phyloP scores from a whole-genome alignment of 371 early-diverging fungal species.

The Basidiobolus meristosporus region DNA sequence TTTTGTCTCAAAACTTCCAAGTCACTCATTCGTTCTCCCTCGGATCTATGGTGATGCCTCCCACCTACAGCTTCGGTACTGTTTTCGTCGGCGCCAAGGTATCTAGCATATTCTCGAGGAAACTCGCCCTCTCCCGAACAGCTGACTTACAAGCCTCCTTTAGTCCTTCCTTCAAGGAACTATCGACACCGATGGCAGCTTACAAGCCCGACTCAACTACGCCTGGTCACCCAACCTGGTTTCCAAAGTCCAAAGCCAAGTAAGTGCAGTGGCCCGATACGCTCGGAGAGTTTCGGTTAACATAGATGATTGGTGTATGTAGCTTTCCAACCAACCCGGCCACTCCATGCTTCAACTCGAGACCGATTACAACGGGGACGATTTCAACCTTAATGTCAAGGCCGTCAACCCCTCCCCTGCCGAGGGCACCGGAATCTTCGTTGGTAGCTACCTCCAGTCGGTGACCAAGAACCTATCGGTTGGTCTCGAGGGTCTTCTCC shows the following conservation, averaged over 20 bases:
- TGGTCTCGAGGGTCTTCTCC: constrained; percentile 74
- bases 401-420: constrained; percentile 85
- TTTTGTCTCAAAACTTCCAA: constrained; percentile 82
- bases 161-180: constrained; percentile 70
- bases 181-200: constrained; percentile 72
- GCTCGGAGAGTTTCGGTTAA: background rate
- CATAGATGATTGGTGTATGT: background rate
- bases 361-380: constrained; percentile 74
- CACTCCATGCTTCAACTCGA: constrained; percentile 85
- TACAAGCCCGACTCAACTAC: constrained; percentile 52
- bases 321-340: constrained; percentile 44
- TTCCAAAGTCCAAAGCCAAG: constrained; percentile 67
- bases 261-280: constrained; percentile 7
- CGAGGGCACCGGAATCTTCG: constrained; percentile 77
- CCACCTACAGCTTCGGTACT: constrained; percentile 66
- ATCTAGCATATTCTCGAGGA: background rate
- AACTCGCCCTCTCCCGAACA: background rate
- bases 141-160: background rate
- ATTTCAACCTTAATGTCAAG: constrained; percentile 73
- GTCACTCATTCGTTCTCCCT: constrained; percentile 81
- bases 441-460: constrained; percentile 80
- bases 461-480: constrained; percentile 61
- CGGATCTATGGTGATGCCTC: constrained; percentile 65
- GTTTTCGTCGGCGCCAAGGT: constrained; percentile 20
- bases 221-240: constrained; percentile 30